Percentiles rank a stretch among this genome's conserved stretches.
Evolutionary conservation across 768 basidiomycete genomes (phyloP).

Genomic region (Serpula lacrymans): DNA sequence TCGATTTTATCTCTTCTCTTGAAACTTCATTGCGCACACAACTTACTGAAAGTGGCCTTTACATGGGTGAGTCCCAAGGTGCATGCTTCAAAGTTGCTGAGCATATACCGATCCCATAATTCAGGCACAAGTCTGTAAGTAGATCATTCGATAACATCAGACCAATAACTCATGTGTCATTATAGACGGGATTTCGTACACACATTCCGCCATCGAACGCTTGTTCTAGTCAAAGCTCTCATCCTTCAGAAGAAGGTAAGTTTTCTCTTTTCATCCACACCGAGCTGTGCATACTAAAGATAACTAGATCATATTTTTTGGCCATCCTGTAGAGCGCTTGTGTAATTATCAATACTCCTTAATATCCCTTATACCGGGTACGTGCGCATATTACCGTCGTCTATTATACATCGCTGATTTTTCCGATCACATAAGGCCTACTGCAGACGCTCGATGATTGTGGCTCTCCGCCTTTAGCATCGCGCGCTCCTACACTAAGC

Average conservation of each 20-base stretch:
- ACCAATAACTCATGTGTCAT: constrained; percentile 4
- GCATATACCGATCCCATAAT: constrained; percentile 8
- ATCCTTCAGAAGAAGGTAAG: constrained; percentile 89
- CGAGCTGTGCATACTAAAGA: constrained; percentile 2
- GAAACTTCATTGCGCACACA: constrained; percentile 74
- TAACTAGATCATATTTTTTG: constrained; percentile 89
- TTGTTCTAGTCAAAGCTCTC: constrained; percentile 91
- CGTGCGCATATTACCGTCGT: constrained; percentile 17
- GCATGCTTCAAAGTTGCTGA: not conserved
- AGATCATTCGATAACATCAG: not conserved
- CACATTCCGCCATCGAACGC: constrained; percentile 87
- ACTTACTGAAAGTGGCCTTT: constrained; percentile 88
- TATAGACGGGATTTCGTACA: constrained; percentile 87
- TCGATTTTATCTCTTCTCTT: constrained; percentile 78
- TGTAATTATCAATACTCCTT: constrained; percentile 98
- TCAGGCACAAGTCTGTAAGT: constrained; percentile 69
- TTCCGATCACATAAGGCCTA: constrained; percentile 49
- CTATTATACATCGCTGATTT: not conserved
- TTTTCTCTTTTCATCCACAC: constrained; percentile 1
- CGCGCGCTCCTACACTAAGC: constrained; percentile 56
- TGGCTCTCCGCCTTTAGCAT: constrained; percentile 77
- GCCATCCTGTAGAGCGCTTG: constrained; percentile 91
- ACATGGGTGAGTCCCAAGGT: constrained; percentile 73
- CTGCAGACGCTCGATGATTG: constrained; percentile 89
- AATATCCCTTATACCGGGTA: constrained; percentile 89